Base-by-base conservation (phyloP, 176 grass and related monocot species). In the Olyra latifolia region DNA sequence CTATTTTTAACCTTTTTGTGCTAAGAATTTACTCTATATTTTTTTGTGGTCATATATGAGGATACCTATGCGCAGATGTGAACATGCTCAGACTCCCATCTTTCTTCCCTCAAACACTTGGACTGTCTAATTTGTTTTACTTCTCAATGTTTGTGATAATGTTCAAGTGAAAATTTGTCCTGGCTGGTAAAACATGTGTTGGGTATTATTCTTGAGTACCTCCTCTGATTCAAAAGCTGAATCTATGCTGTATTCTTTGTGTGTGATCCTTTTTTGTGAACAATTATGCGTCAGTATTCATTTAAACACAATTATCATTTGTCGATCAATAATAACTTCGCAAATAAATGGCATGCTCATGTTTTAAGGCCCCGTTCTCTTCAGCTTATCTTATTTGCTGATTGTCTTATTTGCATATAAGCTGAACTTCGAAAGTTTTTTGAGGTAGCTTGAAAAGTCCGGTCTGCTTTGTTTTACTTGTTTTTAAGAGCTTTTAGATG, bases 291-390 rank as follows among this genome's bases (percentile, higher is more conserved):
- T 57, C 48, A 38, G 46, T 61, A 58, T n/a, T 64, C 61, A 59
- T 78, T 23, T 60, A 63, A 83, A 78, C 13, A 62, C 58, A 54
- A 65, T 3, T 47, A 54, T 87, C 2, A 71, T 82, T 83, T 15
- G 63, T 72, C 25, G 38, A 65, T 72, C 44, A 72, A 56, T 58
- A 8, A n/a, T 14, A 73, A 66, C 12, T 14, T 64, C 35, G 45
- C 82, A 64, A 76, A 88, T 66, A 28, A 78, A 56, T 54, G 17
- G 23, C 64, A 39, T 42, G 5, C 40, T 74, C 40, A 83, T 74
- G 42, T 39, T 19, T 45, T n/a, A n/a, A n/a, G n/a, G n/a, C n/a
- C n/a, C n/a, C n/a, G n/a, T n/a, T n/a, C n/a, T n/a, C n/a, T n/a
- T n/a, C n/a, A n/a, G n/a, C n/a, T n/a, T n/a, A n/a, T n/a, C n/a